Evolutionary conservation across 164 flowering plant species (phyloP).

Genomic region (Magnolia sinica): DNA sequence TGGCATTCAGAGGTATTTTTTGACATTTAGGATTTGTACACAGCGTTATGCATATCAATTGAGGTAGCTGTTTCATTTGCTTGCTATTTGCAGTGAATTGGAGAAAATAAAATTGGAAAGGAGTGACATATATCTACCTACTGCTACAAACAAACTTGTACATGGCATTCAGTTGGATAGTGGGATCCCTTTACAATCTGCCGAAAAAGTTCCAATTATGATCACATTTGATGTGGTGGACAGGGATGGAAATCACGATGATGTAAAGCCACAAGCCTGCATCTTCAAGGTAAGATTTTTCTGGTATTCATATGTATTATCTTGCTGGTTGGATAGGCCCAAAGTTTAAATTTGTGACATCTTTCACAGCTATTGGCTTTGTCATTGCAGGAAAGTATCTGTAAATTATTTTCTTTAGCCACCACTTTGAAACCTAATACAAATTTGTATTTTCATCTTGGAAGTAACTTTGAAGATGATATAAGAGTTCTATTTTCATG

Average conservation of each 20-base stretch:
- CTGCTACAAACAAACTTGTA: constrained; percentile 89
- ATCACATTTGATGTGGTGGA: constrained; percentile 93
- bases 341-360: no score
- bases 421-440: no score
- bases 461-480: no score
- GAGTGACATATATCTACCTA: constrained; percentile 92
- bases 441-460: no score
- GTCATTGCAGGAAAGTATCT: no score
- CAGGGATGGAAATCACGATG: constrained; percentile 62
- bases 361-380: no score
- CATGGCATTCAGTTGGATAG: constrained; percentile 85
- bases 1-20: constrained; percentile 74
- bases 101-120: constrained; percentile 69
- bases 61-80: not conserved
- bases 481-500: no score
- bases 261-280: constrained; percentile 88
- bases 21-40: not conserved
- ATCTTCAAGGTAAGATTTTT: constrained; percentile 78
- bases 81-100: constrained; percentile 57
- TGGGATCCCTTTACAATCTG: constrained; percentile 97
- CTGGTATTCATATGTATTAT: no score
- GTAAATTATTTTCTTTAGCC: no score
- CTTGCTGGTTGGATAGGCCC: no score
- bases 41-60: not conserved
- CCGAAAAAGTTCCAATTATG: constrained; percentile 99